phyloP scores from a whole-genome alignment of 345 rosid genomes.

The Aegle marmelos region DNA sequence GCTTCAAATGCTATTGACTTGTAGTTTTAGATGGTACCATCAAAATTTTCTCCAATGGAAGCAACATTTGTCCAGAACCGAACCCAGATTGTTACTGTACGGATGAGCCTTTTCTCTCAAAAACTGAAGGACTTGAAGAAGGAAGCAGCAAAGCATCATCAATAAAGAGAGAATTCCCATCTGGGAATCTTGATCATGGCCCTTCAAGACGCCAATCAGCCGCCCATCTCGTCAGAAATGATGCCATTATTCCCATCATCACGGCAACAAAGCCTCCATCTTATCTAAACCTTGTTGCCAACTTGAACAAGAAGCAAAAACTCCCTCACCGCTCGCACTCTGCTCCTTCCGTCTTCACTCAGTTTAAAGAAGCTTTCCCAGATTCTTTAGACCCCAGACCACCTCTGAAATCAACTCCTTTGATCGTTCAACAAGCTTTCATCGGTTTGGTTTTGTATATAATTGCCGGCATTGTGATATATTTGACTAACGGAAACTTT shows the following conservation, averaged over 20 bases:
- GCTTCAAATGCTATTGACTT: not conserved
- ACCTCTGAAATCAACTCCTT: constrained; percentile 27
- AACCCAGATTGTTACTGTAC: constrained; percentile 1
- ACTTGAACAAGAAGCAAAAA: constrained; percentile 36
- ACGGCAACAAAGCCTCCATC: constrained; percentile 37
- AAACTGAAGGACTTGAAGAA: constrained; percentile 11
- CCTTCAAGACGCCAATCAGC: constrained; percentile 36
- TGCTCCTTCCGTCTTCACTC: constrained; percentile 53
- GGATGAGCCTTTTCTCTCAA: constrained; percentile 43
- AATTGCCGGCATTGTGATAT: constrained; percentile 32
- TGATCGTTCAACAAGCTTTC: constrained; percentile 53
- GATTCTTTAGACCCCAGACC: constrained; percentile 27
- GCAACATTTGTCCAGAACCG: not conserved
- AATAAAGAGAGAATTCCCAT: constrained; percentile 21
- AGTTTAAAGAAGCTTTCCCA: constrained; percentile 23
- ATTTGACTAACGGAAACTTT: constrained; percentile 31
- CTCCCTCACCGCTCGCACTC: constrained; percentile 45
- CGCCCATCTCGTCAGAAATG: constrained; percentile 32
- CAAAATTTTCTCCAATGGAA: not conserved
- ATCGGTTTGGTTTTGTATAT: constrained; percentile 46
- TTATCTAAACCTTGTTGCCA: constrained; percentile 39
- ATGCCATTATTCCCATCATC: constrained; percentile 32
- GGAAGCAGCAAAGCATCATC: constrained; percentile 18
- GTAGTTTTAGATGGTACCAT: not conserved
- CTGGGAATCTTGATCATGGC: constrained; percentile 31